These are phyloP conservation scores for Ormosia semicastrata DNA, from an alignment of 306 rosid species.

Conservation along the genomic window DNA sequence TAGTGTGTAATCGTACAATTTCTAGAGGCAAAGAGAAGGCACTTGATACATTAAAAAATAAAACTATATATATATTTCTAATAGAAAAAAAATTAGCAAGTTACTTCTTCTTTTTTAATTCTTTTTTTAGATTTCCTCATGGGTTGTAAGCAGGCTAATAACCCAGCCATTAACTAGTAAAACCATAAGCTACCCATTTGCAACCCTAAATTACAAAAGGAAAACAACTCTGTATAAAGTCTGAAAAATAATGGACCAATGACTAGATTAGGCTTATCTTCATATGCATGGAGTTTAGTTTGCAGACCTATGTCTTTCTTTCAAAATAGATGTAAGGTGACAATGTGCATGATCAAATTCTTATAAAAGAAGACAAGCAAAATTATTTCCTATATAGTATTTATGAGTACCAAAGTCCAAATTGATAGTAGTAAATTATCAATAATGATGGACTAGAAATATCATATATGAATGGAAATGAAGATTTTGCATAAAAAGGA, in stretches of 20 bases:
- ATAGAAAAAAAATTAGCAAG: no score
- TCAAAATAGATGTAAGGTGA: neutral
- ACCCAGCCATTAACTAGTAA: neutral
- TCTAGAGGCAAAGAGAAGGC: no score
- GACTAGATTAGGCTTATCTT: no score
- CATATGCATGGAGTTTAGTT: neutral
- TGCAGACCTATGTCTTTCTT: neutral
- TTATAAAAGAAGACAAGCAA: neutral
- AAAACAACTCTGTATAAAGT: neutral
- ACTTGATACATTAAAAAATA: no score
- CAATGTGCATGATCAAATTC: neutral
- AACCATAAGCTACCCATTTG: neutral
- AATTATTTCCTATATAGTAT: neutral
- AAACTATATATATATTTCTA: no score
- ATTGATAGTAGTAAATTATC: neutral
- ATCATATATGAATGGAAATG: neutral
- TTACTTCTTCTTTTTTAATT: neutral
- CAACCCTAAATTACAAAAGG: neutral
- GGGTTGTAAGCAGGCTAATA: neutral
- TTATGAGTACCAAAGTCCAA: neutral
- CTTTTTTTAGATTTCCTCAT: neutral
- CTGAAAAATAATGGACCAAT: neutral
- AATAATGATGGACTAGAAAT: neutral
- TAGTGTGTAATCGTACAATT: no score
- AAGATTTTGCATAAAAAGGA: neutral